Evolutionary conservation across 2,329 filamentous ascomycete genomes (phyloP), one percentile per base, ranked within the genome.

Genomic region (Didymella pomorum): DNA sequence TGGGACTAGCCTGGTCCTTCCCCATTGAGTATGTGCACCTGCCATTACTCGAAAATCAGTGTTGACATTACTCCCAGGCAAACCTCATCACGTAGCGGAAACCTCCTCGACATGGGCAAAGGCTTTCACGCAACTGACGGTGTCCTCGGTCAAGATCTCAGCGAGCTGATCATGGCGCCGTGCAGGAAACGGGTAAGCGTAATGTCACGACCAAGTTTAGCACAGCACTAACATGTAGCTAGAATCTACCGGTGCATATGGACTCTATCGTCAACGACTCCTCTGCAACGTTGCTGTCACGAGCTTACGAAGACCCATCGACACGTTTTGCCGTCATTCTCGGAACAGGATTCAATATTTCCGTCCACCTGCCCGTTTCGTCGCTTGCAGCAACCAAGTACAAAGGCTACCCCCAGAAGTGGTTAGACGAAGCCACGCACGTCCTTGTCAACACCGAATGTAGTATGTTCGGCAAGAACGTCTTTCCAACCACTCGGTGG

Each of bases 1-100:
- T 88, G 80, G 87, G 87, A 3, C 67, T 89, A 62, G 84, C 87
- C 2, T 89, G 87, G 87, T 88, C 86, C 3, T 89, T 89, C 71
- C 87, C 87, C 0, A 81, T 89, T 53, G 84, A 88, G 73, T 81
- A 73, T 56, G 79, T 74, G 11, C 26, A 20, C 3, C 28, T 37
- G 12, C 33, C 12, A 23, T 28, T 10, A 10, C 8, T 16, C n/a
- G 26, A 45, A 46, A 10, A 9, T 31, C 37, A 20, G 21, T 16
- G 44, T 62, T 75, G 58, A 74, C 47, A 57, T 18, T 29, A 3
- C 21, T 14, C 41, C 4, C 44, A 79, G 77, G 53, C 86, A 88
- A 76, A 89, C 86, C 5, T 88, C 85, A 12, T 80, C 81, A 54
- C 80, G 82, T 52, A 84, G 80, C 45, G 87, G 85, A 7, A 81